Evolutionary conservation across 2,329 filamentous ascomycete genomes (phyloP).

Genomic region (Aspergillus carbonarius): DNA sequence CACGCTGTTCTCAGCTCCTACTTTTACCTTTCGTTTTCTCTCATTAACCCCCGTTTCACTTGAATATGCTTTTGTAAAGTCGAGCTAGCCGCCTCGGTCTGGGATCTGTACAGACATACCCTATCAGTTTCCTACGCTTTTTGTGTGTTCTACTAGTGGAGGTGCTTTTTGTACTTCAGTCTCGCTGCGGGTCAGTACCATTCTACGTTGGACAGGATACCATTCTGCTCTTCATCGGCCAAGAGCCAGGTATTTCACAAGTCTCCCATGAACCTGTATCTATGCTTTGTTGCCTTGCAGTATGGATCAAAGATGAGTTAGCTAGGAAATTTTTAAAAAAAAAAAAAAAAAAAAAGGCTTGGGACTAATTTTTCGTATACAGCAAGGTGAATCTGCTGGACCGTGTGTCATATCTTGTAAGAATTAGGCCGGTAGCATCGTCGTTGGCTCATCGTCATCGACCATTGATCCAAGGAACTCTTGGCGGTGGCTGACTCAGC

Average conservation of each 20-base stretch:
- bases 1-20: neutral
- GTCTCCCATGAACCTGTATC: neutral
- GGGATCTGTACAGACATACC: neutral
- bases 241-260: neutral
- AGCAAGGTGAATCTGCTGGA: neutral
- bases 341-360: neutral
- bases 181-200: neutral
- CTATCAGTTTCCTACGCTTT: neutral
- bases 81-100: neutral
- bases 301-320: neutral
- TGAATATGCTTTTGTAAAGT: neutral
- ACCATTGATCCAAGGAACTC: neutral
- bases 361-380: neutral
- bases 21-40: neutral
- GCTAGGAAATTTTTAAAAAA: neutral
- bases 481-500: conserved; percentile 24
- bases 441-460: neutral
- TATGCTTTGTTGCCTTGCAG: neutral
- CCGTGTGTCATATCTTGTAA: neutral
- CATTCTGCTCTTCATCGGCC: neutral
- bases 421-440: neutral
- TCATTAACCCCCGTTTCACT: neutral
- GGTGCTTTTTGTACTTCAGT: neutral
- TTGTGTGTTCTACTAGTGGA: neutral
- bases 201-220: neutral